Evolutionary conservation across 73 alveolate genomes (phyloP).

Genomic region (Breviolum minutum): DNA sequence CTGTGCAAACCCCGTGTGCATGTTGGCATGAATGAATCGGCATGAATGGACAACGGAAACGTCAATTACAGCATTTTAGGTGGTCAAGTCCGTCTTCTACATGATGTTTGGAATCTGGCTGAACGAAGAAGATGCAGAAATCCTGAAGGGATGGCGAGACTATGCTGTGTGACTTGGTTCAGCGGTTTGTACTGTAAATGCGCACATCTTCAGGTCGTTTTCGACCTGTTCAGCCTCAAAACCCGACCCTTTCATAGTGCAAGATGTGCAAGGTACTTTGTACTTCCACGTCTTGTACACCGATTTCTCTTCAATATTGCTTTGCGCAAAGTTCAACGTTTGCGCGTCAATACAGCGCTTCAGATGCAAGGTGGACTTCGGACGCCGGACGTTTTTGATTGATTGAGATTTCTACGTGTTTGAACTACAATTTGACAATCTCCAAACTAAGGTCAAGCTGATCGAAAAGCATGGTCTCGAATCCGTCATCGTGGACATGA

Average conservation of each 20-base stretch:
- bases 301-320: constrained; percentile 65
- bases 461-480: constrained; percentile 48
- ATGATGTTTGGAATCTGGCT: constrained; percentile 79
- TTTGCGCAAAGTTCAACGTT: constrained; percentile 20
- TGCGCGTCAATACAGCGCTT: constrained; percentile 35
- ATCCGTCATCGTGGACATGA: constrained; percentile 24
- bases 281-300: constrained; percentile 67
- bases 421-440: background rate
- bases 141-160: constrained; percentile 31
- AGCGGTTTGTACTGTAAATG: background rate
- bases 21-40: background rate
- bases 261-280: constrained; percentile 14
- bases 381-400: too few species aligned
- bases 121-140: constrained; percentile 5
- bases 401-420: background rate
- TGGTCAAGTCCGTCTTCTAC: constrained; percentile 46
- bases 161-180: constrained; percentile 30
- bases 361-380: background rate
- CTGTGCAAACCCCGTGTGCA: background rate
- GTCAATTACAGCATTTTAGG: background rate
- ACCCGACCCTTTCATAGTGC: background rate
- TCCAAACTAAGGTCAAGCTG: constrained; percentile 5
- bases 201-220: background rate
- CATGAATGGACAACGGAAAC: background rate
- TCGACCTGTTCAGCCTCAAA: background rate